Evolutionary conservation across 208 protist species (phyloP), one percentile per base, ranked within the genome.

Genomic region (Eutreptiella sp.): DNA sequence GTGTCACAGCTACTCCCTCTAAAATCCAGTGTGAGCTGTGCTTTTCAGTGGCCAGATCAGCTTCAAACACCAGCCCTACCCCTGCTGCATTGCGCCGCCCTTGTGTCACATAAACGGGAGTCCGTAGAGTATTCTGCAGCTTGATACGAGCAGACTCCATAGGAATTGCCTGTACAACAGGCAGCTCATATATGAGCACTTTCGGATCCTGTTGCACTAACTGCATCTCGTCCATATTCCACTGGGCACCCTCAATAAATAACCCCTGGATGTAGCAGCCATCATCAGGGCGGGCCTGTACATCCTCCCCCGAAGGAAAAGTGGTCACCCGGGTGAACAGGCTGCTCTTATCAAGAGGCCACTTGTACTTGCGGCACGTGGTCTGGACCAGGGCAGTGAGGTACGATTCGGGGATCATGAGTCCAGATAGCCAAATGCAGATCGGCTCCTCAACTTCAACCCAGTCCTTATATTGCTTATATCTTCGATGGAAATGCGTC

Each of bases 331-430:
- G 84, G 4, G 92, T 97, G 46, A 93, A 94, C 2, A 97, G 80
- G 24, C 89, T 93, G 11, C 89, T 93, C 39, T 95, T 85, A 75
- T 99, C 96, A 0, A 99, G 83, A 16, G 96, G 91, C 96, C 96
- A 99, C 38, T 77, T 80, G 70, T 98, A 97, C 42, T 85, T 80
- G 29, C 95, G 81, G 76, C 94, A 98, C 26, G 93, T 94, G 19
- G 94, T 95, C 77, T 99, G 95, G 47, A 99, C 89, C 4, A 98
- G 72, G 5, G 96, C 95, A 11, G 94, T 94, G 34, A 99, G 80
- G 65, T 97, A 99, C 4, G 94, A 92, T 54, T 98, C 94, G 1
- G 96, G 96, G 41, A 99, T 85, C 81, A 97, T 95, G n/a, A 99
- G 84, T 2, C 96, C 96, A 3, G 91, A 93, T 4, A 99, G 87